Base-by-base conservation (phyloP, 2,329 filamentous ascomycete species). In the Microcyclospora tardicrescens region DNA sequence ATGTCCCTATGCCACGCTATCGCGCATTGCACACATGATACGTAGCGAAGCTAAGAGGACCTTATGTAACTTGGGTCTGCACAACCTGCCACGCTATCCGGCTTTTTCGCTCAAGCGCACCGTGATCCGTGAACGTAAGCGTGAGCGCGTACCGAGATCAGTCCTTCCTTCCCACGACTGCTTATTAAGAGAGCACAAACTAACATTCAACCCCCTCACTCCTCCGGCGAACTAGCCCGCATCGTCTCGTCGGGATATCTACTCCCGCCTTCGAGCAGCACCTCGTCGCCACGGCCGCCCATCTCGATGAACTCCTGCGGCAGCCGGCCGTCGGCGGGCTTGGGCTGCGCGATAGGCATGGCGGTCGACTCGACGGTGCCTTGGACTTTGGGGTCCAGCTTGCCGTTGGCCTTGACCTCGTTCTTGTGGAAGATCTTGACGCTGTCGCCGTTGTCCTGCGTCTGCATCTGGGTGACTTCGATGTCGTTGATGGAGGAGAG, bases 251-350 rank as follows among this genome's bases (percentile, higher is more conserved):
- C 52, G 4, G 53, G 52, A 40, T 58, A 58, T 4, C 48, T 41
- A 36, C 51, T 52, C 28, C 84, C 79, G 36, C 84, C 67, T 9
- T 72, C 75, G 56, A 79, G 95, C 11, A 95, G 68, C 33, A 72
- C 67, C 59, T 85, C 77, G 53, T 96, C 89, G 5, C 86, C 89
- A 52, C 82, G 84, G 12, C 85, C 85, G 30, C 89, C 89, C 67
- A 93, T 72, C 44, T 79, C 74, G 59, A 85, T 79, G 50, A 95
- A 96, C 52, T 91, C 85, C 5, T 72, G 67, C 0, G 84, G 71
- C 27, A 75, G 72, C 40, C 84, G 71, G 43, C 78, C 67, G 27
- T 76, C 73, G 16, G 76, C 74, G 0, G 87, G 87, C 1, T 71
- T 71, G 1, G 68, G 60, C 62, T 94, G 84, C 43, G 70, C 71